These are phyloP conservation scores for Aphanomyces euteiches DNA, from an alignment of 352 stramenopile species.

Conservation along the genomic window DNA sequence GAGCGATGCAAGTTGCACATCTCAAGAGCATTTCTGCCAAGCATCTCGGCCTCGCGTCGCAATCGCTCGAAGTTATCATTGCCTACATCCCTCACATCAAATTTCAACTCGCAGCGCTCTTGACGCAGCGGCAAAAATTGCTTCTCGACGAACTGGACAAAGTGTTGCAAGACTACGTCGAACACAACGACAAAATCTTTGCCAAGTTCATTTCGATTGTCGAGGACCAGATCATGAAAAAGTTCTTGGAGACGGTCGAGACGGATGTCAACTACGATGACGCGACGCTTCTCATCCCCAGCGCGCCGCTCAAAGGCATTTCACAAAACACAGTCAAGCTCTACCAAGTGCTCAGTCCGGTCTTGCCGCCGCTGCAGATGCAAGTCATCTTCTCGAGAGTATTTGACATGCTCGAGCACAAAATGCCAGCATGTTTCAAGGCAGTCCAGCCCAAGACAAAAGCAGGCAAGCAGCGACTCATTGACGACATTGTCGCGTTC, in stretches of 20 bases:
- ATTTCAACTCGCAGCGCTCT: slow-evolving; percentile 91
- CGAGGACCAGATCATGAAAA: slow-evolving; percentile 94
- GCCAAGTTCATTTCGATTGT: slow-evolving; percentile 98
- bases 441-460: slow-evolving; percentile 68
- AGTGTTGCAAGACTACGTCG: slow-evolving; percentile 92
- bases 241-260: slow-evolving; percentile 76
- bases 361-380: slow-evolving; percentile 92
- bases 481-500: slow-evolving; percentile 72
- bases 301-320: slow-evolving; percentile 90
- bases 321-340: slow-evolving; percentile 93
- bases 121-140: slow-evolving; percentile 93
- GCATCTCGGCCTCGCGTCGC: slow-evolving; percentile 93
- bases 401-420: slow-evolving; percentile 85
- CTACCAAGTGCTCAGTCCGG: slow-evolving; percentile 89
- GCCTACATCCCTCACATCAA: slow-evolving; percentile 94
- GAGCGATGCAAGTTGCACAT: slow-evolving; percentile 93
- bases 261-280: slow-evolving; percentile 72
- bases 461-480: slow-evolving; percentile 64
- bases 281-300: slow-evolving; percentile 51
- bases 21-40: slow-evolving; percentile 96
- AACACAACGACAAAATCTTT: slow-evolving; percentile 97
- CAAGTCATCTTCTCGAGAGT: slow-evolving; percentile 92
- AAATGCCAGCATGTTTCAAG: slow-evolving; percentile 87
- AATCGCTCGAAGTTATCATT: slow-evolving; percentile 93
- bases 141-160: slow-evolving; percentile 95